A percentile compares a stretch with the other conserved stretches of the same genome.
phyloP scores from a whole-genome alignment of 768 basidiomycete species.

The Dioszegia hungarica region DNA sequence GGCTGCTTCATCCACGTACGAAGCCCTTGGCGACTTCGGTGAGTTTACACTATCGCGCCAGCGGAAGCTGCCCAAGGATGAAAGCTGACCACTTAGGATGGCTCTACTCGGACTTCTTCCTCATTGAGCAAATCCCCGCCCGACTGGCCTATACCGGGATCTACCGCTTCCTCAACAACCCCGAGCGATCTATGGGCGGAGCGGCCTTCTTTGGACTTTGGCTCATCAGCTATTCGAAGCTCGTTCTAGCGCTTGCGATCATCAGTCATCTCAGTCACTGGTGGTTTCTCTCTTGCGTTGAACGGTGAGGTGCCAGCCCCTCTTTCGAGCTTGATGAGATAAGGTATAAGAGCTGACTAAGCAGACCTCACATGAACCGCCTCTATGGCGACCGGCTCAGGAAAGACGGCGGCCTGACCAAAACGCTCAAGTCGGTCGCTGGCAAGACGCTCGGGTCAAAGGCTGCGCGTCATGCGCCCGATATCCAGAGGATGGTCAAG shows the following conservation, averaged over 20 bases:
- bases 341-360: background rate
- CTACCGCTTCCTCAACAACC: conserved; percentile 94
- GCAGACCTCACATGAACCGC: conserved; percentile 95
- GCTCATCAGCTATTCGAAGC: conserved; percentile 83
- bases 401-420: conserved; percentile 94
- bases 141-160: conserved; percentile 94
- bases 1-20: conserved; percentile 83
- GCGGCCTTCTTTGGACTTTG: conserved; percentile 92
- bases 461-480: conserved; percentile 75
- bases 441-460: conserved; percentile 66
- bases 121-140: conserved; percentile 77
- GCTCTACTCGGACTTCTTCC: conserved; percentile 98
- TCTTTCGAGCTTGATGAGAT: background rate
- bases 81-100: conserved; percentile 59
- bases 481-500: conserved; percentile 73
- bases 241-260: conserved; percentile 79
- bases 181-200: conserved; percentile 84
- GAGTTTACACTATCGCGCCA: conserved; percentile 17
- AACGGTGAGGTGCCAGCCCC: conserved; percentile 70
- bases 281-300: conserved; percentile 92
- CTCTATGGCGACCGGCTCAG: conserved; percentile 89
- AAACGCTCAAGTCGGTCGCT: conserved; percentile 93
- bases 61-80: background rate
- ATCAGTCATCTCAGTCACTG: conserved; percentile 81
- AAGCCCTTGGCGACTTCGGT: conserved; percentile 92